phyloP scores from a whole-genome alignment of 2,329 filamentous ascomycete genomes.

The Hypocreales sp. region DNA sequence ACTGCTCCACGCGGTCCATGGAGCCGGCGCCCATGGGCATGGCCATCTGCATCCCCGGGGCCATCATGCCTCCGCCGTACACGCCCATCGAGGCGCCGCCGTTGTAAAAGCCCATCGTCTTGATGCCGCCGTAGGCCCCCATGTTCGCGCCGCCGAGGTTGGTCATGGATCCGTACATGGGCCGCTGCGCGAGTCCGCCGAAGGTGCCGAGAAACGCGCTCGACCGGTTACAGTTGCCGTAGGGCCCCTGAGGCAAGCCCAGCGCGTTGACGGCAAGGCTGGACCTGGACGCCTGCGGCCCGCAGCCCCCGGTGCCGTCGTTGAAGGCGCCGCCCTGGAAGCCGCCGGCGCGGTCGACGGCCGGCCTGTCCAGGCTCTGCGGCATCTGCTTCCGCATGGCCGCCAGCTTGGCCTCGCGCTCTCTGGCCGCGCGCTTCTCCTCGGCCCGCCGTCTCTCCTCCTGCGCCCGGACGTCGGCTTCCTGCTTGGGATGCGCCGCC shows the following conservation, averaged over 20 bases:
- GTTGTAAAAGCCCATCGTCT: conserved; percentile 8
- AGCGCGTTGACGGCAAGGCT: conserved; percentile 12
- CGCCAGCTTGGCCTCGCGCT: conserved; percentile 32
- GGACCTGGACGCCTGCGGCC: conserved; percentile 10
- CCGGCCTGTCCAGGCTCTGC: conserved; percentile 16
- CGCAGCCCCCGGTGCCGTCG: conserved; percentile 29
- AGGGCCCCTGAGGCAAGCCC: conserved; percentile 8
- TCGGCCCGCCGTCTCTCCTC: conserved; percentile 25
- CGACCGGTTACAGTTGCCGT: conserved; percentile 11
- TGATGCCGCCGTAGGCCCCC: conserved; percentile 3
- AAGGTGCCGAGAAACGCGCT: conserved; percentile 11
- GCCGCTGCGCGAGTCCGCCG: conserved; percentile 10
- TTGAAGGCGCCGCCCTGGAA: conserved; percentile 39
- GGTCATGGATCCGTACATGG: conserved; percentile 10
- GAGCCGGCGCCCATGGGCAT: conserved; percentile 10
- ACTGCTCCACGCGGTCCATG: conserved; percentile 23
- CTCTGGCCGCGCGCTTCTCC: conserved; percentile 21
- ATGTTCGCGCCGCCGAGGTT: too few relatives aligned
- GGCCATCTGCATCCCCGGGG: conserved; percentile 13
- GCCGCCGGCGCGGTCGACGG: conserved; percentile 23
- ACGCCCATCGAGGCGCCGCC: conserved; percentile 7
- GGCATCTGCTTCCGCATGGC: conserved; percentile 35
- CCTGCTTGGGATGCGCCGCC: conserved; percentile 23
- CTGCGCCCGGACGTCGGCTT: conserved; percentile 21
- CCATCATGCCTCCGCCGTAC: conserved; percentile 14